These are phyloP conservation scores for Phytophthora tubulina DNA, from an alignment of 352 stramenopile genomes.

Conservation along the genomic window DNA sequence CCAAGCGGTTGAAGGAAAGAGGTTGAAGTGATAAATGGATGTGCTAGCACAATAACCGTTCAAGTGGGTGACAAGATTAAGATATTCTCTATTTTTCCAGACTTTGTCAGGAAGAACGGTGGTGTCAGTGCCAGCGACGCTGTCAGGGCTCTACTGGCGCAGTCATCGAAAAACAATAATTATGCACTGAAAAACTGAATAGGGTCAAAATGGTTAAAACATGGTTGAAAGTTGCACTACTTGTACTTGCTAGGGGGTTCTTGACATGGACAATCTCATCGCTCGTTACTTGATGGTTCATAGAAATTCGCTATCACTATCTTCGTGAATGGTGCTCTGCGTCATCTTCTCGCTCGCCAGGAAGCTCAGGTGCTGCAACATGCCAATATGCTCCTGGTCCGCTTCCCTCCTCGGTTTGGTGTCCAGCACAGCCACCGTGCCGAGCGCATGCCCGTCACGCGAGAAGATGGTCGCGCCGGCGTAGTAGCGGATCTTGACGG, in stretches of 20 bases:
- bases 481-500: constrained; percentile 91
- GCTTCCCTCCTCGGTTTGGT: constrained; percentile 80
- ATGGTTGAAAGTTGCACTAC: constrained; percentile 24
- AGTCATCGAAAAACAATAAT: too few relatives aligned
- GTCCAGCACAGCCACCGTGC: constrained; percentile 87
- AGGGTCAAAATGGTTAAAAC: constrained; percentile 7
- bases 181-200: neutral
- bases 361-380: constrained; percentile 90
- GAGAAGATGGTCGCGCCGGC: constrained; percentile 87
- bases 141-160: too few relatives aligned
- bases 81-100: too few relatives aligned
- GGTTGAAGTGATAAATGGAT: too few relatives aligned
- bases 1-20: too few relatives aligned
- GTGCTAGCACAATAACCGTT: too few relatives aligned
- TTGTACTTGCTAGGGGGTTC: constrained; percentile 29
- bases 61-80: too few relatives aligned
- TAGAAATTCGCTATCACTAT: constrained; percentile 86
- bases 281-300: constrained; percentile 44
- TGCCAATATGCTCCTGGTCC: constrained; percentile 89
- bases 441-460: constrained; percentile 77
- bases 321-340: constrained; percentile 80
- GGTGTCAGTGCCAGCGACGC: too few relatives aligned
- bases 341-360: constrained; percentile 91
- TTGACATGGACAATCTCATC: constrained; percentile 37
- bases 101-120: too few relatives aligned